Conservation (phyloP, 1,284 basidiomycete genomes). For the Rhodotorula glutinis region DNA sequence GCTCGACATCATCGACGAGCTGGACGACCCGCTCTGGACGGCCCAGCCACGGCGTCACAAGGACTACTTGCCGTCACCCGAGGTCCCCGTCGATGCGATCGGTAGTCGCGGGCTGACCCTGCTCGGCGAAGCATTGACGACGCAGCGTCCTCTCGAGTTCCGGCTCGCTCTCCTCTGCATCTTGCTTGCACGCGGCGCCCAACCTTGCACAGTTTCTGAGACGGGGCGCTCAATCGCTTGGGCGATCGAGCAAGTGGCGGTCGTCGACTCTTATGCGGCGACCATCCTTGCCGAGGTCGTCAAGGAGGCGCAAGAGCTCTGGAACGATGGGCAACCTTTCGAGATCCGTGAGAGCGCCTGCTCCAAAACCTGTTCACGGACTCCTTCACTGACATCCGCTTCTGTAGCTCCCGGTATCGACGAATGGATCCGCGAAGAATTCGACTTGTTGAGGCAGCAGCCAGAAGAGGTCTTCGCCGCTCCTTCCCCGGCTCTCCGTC, state of each 20-base stretch:
- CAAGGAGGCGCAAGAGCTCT: neutral
- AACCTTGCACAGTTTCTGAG: neutral
- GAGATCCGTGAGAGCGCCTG: neutral
- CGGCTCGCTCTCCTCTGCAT: neutral
- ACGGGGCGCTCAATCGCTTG: neutral
- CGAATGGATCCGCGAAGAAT: too few relatives aligned
- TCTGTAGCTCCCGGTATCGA: neutral
- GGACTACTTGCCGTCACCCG: neutral
- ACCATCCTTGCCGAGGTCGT: neutral
- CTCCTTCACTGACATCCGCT: too few relatives aligned
- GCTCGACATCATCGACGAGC: neutral
- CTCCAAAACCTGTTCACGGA: too few relatives aligned
- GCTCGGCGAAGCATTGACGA: neutral
- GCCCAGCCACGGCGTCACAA: neutral
- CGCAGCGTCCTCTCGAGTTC: neutral
- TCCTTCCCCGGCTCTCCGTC: too few relatives aligned
- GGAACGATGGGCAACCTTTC: neutral
- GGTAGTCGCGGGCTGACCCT: neutral
- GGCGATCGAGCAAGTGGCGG: neutral
- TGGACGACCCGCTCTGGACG: neutral
- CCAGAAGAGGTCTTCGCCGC: too few relatives aligned
- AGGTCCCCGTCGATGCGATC: neutral
- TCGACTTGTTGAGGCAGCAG: too few relatives aligned
- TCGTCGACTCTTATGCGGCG: neutral
- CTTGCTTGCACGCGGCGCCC: conserved; percentile 10